phyloP scores from a whole-genome alignment of 768 basidiomycete species.

The Kwoniella sp. region DNA sequence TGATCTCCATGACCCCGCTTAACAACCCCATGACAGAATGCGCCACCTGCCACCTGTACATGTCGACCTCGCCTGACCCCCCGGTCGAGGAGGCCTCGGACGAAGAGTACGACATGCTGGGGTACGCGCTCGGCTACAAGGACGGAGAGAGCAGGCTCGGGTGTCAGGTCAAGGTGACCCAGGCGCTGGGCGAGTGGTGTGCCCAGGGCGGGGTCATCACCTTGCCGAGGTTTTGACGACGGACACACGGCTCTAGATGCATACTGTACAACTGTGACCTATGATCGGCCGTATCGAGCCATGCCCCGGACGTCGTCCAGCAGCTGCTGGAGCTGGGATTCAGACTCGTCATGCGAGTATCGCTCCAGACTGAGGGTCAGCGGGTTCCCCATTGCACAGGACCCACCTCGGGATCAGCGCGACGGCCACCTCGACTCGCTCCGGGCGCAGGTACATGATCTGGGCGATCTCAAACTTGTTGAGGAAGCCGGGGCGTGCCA shows the following conservation, averaged over 20 bases:
- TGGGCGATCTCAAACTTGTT: constrained; percentile 47
- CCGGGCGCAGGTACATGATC: constrained; percentile 42
- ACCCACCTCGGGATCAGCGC: constrained; percentile 44
- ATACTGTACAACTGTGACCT: constrained; percentile 1
- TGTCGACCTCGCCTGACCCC: constrained; percentile 10
- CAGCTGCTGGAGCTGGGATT: constrained; percentile 21
- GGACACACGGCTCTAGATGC: neutral
- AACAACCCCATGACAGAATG: constrained; percentile 31
- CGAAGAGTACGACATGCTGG: constrained; percentile 46
- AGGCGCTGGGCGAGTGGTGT: constrained; percentile 37
- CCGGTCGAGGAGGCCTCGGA: constrained; percentile 33
- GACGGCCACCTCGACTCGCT: constrained; percentile 38
- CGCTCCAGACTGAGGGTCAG: constrained; percentile 33
- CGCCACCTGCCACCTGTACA: constrained; percentile 48
- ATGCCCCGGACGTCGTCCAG: constrained; percentile 32
- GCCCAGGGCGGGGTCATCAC: constrained; percentile 30
- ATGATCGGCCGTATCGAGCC: constrained; percentile 23
- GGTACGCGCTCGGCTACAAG: constrained; percentile 38
- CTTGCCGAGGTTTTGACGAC: constrained; percentile 36
- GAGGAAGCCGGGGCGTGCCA: constrained; percentile 31
- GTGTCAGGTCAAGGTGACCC: constrained; percentile 43
- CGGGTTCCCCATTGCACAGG: neutral
- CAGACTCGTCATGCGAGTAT: constrained; percentile 26
- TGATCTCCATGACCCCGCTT: neutral
- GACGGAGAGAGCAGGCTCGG: constrained; percentile 42